phyloP scores from a whole-genome alignment of 2,329 filamentous ascomycete genomes.

The Aspergillus candidus region DNA sequence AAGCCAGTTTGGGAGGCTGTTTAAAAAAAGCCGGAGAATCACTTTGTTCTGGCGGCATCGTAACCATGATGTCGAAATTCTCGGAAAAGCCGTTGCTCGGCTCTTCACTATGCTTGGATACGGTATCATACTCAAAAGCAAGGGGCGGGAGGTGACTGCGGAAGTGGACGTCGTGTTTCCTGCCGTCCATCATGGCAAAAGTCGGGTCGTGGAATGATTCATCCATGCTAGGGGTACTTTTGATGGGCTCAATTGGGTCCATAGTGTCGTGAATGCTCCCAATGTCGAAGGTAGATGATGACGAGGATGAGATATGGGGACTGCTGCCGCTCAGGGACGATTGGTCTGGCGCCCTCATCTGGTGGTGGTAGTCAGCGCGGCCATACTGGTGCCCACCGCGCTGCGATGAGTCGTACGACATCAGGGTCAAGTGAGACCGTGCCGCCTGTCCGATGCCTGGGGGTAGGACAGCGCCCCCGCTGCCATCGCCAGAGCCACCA shows the following conservation, averaged over 20 bases:
- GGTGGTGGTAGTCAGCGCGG: constrained; percentile 32
- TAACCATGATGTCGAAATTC: constrained; percentile 27
- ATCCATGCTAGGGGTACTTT: constrained; percentile 24
- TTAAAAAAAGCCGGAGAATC: constrained; percentile 23
- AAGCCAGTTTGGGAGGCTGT: constrained; percentile 16
- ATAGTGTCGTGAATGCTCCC: constrained; percentile 34
- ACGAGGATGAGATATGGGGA: constrained; percentile 35
- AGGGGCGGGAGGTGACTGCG: constrained; percentile 23
- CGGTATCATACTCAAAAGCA: constrained; percentile 23
- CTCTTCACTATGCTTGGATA: constrained; percentile 21
- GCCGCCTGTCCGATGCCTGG: constrained; percentile 25
- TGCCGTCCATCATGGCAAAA: constrained; percentile 19
- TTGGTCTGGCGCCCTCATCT: constrained; percentile 30
- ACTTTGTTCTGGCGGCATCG: constrained; percentile 24
- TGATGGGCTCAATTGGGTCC: constrained; percentile 35
- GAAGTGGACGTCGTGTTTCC: constrained; percentile 20
- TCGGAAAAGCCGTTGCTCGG: constrained; percentile 22
- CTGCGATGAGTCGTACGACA: constrained; percentile 31
- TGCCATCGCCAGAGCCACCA: constrained; percentile 37
- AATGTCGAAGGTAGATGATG: constrained; percentile 35
- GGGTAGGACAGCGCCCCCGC: constrained; percentile 23
- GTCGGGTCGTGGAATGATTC: constrained; percentile 29
- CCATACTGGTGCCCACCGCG: constrained; percentile 28
- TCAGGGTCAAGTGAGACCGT: constrained; percentile 28
- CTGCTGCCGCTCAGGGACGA: constrained; percentile 33